Evolutionary conservation across 2,329 filamentous ascomycete genomes (phyloP), one percentile per base, ranked within the genome.

Genomic region (Hypoxylon sp.): DNA sequence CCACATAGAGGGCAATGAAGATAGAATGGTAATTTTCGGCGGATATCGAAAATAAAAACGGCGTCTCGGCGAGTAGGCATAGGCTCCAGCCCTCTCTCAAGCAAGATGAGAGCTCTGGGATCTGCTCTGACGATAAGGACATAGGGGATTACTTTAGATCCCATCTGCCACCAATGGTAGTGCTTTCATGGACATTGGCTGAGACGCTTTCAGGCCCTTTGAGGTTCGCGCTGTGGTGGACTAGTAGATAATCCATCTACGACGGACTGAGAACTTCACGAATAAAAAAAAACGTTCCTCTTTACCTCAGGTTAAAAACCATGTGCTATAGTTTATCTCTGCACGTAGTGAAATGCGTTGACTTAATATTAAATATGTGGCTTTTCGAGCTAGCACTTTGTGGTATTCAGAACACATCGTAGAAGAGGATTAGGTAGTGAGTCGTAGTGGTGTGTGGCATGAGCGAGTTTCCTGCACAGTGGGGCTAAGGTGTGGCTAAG

Each of bases 251-350:
- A 73, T 73, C 75, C 74, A 75, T 76, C 76, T 76, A 77, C 74
- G 77, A 75, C 71, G 77, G 76, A 80, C 78, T 80, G 77, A 80
- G 78, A 78, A 80, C 74, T 79, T 77, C 75, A 72, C 73, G 78
- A 72, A 75, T 74, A 78, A 80, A 79, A 79, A 79, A 79, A 78
- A 76, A 70, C 71, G 68, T 64, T 68, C 64, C 67, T 66, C 58
- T 68, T 72, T 63, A 61, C 30, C 52, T 30, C 22, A 48, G 26
- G 20, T 18, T 33, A 18, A 32, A 49, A 38, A 26, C 48, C 33
- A 55, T 55, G 52, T 61, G 49, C 56, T 53, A 56, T 48, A 38
- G 33, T 46, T 18, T 16, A 7, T 24, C 30, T 62, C 40, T 36
- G 40, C 45, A 36, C 14, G 26, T 36, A 24, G 46, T 51, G 59